Conservation (phyloP, 306 rosid genomes). For the Crataegus laevigata region DNA sequence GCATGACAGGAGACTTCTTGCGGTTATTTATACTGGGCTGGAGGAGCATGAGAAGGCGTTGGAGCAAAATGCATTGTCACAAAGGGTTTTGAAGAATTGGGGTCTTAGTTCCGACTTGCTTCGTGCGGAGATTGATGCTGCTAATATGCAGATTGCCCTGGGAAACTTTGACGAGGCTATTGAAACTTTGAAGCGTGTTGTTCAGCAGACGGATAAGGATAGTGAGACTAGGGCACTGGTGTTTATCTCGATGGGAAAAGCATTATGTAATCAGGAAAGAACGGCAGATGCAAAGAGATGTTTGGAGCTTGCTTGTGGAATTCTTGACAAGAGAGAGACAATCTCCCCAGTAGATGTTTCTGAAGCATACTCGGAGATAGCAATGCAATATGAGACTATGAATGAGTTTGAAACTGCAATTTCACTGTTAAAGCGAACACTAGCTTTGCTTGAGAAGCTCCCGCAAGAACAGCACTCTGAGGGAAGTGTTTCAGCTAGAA, state of each 20-base stretch:
- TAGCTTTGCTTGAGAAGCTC: slow-evolving; percentile 68
- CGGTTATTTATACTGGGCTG: slow-evolving; percentile 69
- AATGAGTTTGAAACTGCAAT: slow-evolving; percentile 84
- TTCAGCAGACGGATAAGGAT: slow-evolving; percentile 52
- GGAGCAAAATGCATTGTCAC: slow-evolving; percentile 75
- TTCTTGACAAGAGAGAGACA: slow-evolving; percentile 68
- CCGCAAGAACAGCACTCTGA: slow-evolving; percentile 92
- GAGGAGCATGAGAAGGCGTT: slow-evolving; percentile 85
- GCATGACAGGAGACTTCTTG: slow-evolving; percentile 68
- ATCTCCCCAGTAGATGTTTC: slow-evolving; percentile 61
- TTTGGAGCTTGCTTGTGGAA: slow-evolving; percentile 69
- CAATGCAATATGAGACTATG: slow-evolving; percentile 88
- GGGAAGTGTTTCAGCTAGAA: slow-evolving; percentile 82
- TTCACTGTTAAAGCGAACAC: slow-evolving; percentile 64
- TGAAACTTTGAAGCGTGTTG: slow-evolving; percentile 56
- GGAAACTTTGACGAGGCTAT: slow-evolving; percentile 77
- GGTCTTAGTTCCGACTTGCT: slow-evolving; percentile 67
- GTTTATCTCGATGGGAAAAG: slow-evolving; percentile 80
- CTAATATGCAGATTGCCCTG: slow-evolving; percentile 83
- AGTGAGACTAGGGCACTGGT: slow-evolving; percentile 75
- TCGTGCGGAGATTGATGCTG: slow-evolving; percentile 75
- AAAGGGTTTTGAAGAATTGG: slow-evolving; percentile 76
- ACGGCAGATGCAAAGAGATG: slow-evolving; percentile 58
- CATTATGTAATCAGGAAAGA: slow-evolving; percentile 67
- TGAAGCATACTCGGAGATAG: slow-evolving; percentile 80